Conservation (phyloP, 2,329 filamentous ascomycete genomes). For the Fusarium compactum region DNA sequence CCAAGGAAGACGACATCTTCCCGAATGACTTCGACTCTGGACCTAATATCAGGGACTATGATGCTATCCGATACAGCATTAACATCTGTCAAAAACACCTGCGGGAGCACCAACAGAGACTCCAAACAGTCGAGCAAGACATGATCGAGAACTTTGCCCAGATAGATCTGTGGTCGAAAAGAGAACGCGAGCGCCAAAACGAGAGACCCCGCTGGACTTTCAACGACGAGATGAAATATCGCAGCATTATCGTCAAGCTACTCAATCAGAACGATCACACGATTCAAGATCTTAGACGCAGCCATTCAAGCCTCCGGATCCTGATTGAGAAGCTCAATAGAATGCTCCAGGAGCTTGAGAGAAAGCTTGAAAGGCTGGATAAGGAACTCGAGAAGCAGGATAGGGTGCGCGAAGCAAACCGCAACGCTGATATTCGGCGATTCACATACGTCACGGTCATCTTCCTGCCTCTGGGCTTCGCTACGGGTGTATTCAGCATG, state of each 20-base stretch:
- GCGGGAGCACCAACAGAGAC: not conserved
- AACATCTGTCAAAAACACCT: not conserved
- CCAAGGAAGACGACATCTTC: not conserved
- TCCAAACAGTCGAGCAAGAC: not conserved
- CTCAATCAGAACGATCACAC: not conserved
- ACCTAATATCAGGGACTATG: not conserved
- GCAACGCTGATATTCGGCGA: not conserved
- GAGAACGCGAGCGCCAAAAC: not conserved
- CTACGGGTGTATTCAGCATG: not conserved
- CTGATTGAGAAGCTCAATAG: fast-evolving
- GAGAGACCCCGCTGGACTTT: not conserved
- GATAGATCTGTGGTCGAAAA: not conserved
- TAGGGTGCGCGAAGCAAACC: not conserved
- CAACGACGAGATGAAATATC: not conserved
- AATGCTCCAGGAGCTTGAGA: not conserved
- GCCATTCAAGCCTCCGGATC: fast-evolving
- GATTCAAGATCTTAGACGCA: not conserved
- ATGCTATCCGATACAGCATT: not conserved
- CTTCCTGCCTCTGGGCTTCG: not conserved
- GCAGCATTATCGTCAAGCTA: not conserved
- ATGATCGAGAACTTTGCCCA: not conserved
- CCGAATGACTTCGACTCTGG: too few relatives aligned
- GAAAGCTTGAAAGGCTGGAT: fast-evolving
- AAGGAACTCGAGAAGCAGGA: not conserved
- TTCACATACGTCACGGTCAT: not conserved